phyloP scores from a whole-genome alignment of 345 rosid species.

The Pseudoturritis turrita region DNA sequence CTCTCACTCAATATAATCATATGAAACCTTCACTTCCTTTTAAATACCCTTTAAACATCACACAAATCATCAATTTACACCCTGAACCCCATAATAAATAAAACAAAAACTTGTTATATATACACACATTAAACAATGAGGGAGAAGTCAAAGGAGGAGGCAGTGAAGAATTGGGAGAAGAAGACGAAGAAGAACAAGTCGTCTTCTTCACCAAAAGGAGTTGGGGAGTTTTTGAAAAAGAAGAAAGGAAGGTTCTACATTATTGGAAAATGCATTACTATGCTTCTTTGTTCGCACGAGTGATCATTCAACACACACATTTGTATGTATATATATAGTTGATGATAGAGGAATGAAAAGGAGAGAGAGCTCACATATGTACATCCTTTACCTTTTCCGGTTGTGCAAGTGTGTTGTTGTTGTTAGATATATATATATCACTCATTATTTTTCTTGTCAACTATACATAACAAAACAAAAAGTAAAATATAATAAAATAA shows the following conservation, averaged over 20 bases:
- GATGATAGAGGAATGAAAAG: neutral
- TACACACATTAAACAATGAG: neutral
- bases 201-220: conserved; percentile 24
- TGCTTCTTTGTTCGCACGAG: conserved; percentile 34
- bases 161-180: conserved; percentile 14
- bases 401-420: neutral
- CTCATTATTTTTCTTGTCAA: neutral
- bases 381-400: neutral
- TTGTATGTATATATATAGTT: neutral
- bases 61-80: neutral
- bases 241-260: conserved; percentile 31
- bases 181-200: neutral
- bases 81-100: neutral
- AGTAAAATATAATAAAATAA: neutral
- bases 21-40: neutral
- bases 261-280: conserved; percentile 31
- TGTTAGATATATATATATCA: neutral
- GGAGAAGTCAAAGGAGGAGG: conserved; percentile 12
- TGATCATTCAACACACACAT: conserved; percentile 1
- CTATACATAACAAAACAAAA: neutral
- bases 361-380: neutral
- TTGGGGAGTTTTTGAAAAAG: conserved; percentile 15
- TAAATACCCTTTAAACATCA: conserved; percentile 2
- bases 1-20: neutral
- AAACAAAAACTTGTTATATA: neutral